Conservation (phyloP, 805 yeast species). For the Teunomyces funiuensis region DNA sequence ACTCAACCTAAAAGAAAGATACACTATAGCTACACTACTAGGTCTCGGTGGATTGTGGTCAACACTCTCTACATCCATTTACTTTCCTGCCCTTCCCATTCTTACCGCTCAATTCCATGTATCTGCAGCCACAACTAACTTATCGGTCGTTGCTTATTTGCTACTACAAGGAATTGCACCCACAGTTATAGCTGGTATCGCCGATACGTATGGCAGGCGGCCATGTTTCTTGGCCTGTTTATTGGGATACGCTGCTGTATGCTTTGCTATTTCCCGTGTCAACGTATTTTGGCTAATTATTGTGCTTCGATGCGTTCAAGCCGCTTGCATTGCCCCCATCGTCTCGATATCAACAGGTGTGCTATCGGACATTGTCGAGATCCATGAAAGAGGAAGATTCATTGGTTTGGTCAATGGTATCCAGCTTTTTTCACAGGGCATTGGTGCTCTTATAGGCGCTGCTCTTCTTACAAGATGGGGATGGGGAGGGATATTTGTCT, state of each 20-base stretch:
- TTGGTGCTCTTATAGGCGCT: conserved; percentile 70
- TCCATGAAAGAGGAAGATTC: conserved; percentile 67
- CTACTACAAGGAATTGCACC: conserved; percentile 79
- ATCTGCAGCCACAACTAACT: conserved; percentile 56
- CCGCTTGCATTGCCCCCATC: conserved; percentile 77
- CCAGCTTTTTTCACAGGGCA: conserved; percentile 69
- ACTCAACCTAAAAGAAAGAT: conserved; percentile 40
- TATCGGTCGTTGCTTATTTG: conserved; percentile 78
- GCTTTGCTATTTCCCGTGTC: conserved; percentile 64
- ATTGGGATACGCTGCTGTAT: conserved; percentile 55
- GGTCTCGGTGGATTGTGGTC: conserved; percentile 62
- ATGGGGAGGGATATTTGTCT: conserved; percentile 81
- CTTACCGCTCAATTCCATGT: conserved; percentile 56
- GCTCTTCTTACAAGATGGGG: conserved; percentile 30
- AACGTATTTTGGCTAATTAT: conserved; percentile 59
- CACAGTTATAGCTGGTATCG: conserved; percentile 61
- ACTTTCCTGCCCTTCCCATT: conserved; percentile 72
- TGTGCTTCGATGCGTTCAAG: conserved; percentile 69
- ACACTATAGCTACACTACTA: conserved; percentile 37
- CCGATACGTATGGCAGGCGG: conserved; percentile 72
- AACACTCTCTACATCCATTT: conserved; percentile 72
- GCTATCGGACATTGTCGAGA: conserved; percentile 71
- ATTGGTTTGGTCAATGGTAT: conserved; percentile 67
- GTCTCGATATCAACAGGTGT: conserved; percentile 71
- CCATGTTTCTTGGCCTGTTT: conserved; percentile 61